Evolutionary conservation across 306 rosid genomes (phyloP).

Genomic region (Trifolium pratense): DNA sequence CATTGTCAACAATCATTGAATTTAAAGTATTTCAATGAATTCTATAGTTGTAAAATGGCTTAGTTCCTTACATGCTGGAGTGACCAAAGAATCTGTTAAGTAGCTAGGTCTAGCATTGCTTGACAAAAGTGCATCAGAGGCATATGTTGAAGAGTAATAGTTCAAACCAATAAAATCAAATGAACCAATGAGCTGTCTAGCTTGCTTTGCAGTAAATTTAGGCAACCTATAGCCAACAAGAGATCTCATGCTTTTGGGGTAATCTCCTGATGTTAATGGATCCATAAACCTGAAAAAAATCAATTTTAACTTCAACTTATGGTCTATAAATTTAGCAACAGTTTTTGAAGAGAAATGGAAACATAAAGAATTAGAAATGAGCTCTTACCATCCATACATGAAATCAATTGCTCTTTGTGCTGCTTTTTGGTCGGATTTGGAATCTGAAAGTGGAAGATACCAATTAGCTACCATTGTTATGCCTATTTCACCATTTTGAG

Average conservation of each 20-base stretch:
- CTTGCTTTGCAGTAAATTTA: conserved; percentile 47
- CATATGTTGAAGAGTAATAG: conserved; percentile 58
- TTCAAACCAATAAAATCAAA: conserved; percentile 72
- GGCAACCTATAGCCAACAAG: conserved; percentile 56
- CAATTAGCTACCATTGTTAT: conserved; percentile 47
- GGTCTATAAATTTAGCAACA: too few relatives aligned
- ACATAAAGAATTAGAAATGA: neutral
- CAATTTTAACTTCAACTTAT: too few relatives aligned
- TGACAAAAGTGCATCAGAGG: conserved; percentile 34
- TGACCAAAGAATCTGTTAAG: conserved; percentile 42
- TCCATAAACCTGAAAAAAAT: conserved; percentile 54
- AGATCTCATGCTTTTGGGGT: conserved; percentile 61
- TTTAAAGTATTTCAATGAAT: neutral
- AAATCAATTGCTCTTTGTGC: conserved; percentile 52
- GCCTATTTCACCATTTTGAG: conserved; percentile 59
- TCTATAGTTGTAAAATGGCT: neutral
- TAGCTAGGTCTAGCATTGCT: conserved; percentile 40
- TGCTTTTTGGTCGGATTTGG: conserved; percentile 40
- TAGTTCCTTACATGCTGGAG: conserved; percentile 38
- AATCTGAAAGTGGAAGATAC: conserved; percentile 44
- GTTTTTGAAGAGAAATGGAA: too few relatives aligned
- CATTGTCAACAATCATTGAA: neutral
- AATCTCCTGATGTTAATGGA: conserved; percentile 62
- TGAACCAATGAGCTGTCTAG: conserved; percentile 50
- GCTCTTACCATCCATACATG: conserved; percentile 54